Conservation (phyloP, 2,329 filamentous ascomycete genomes). For the Albifimbria verrucaria region DNA sequence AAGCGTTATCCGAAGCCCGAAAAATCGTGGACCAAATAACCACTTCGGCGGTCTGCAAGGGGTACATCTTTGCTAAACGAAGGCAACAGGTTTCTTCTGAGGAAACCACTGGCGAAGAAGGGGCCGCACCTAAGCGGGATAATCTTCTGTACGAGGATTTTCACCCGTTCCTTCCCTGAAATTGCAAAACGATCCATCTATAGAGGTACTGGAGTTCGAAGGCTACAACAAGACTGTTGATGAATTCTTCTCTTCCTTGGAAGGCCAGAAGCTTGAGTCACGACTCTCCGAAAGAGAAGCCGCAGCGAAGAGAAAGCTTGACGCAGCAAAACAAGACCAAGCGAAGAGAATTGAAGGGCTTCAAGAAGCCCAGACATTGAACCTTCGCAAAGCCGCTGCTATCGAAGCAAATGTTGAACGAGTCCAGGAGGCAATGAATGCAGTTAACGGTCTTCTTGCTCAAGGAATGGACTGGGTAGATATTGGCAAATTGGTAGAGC, state of each 20-base stretch:
- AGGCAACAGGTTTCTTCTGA: conserved; percentile 23
- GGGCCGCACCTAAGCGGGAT: conserved; percentile 35
- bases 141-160: conserved; percentile 86
- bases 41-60: conserved; percentile 61
- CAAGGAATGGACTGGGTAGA: conserved; percentile 98
- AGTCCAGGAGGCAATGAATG: conserved; percentile 88
- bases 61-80: conserved; percentile 83
- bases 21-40: conserved; percentile 68
- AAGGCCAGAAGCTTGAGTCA: conserved; percentile 88
- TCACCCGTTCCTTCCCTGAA: conserved; percentile 88
- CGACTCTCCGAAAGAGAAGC: conserved; percentile 78
- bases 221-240: conserved; percentile 93
- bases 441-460: conserved; percentile 84
- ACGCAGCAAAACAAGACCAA: conserved; percentile 81
- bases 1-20: conserved; percentile 67
- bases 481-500: conserved; percentile 81
- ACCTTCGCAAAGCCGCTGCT: conserved; percentile 82
- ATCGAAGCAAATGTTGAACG: conserved; percentile 88
- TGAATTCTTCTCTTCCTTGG: conserved; percentile 94
- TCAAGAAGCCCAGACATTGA: conserved; percentile 75
- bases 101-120: conserved; percentile 26
- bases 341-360: conserved; percentile 79
- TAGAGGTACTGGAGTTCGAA: conserved; percentile 71
- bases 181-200: conserved; percentile 63
- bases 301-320: conserved; percentile 76